These are phyloP conservation scores for Takakia lepidozioides DNA, from an alignment of 225 moss, liverwort and hornwort species.

Conservation along the genomic window DNA sequence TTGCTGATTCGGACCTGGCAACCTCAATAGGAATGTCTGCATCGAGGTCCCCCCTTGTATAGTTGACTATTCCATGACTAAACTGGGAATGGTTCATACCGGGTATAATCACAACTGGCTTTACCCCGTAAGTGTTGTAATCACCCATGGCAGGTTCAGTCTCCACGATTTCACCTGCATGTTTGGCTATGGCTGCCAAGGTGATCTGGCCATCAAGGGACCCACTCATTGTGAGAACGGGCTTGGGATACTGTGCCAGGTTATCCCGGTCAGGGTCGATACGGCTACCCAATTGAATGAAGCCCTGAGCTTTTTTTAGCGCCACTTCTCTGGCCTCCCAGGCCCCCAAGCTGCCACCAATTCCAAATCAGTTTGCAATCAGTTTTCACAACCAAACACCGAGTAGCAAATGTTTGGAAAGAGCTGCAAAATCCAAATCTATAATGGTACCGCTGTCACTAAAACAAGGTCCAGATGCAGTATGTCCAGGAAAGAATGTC, in stretches of 20 bases:
- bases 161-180: slow-evolving; percentile 24
- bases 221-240: slow-evolving; percentile 52
- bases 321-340: slow-evolving; percentile 23
- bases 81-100: slow-evolving; percentile 67
- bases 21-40: slow-evolving; percentile 16
- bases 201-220: slow-evolving; percentile 45
- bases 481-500: too few species aligned
- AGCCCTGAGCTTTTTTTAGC: slow-evolving; percentile 37
- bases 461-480: too few species aligned
- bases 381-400: too few species aligned
- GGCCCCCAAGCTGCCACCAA: slow-evolving; percentile 45
- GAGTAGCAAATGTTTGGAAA: too few species aligned
- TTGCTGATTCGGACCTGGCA: slow-evolving; percentile 19
- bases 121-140: slow-evolving; percentile 32
- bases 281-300: slow-evolving; percentile 32
- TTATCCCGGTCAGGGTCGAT: slow-evolving; percentile 19
- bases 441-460: too few species aligned
- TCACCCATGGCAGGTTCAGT: slow-evolving; percentile 23
- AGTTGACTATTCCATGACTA: slow-evolving; percentile 22
- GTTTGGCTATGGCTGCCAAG: slow-evolving; percentile 12
- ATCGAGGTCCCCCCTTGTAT: slow-evolving; percentile 24
- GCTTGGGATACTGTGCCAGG: slow-evolving; percentile 51
- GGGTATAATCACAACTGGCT: slow-evolving; percentile 56
- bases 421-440: too few species aligned
- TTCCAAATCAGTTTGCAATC: too few species aligned